phyloP scores from a whole-genome alignment of 2,329 filamentous ascomycete genomes.

The Cladosporium sp. region DNA sequence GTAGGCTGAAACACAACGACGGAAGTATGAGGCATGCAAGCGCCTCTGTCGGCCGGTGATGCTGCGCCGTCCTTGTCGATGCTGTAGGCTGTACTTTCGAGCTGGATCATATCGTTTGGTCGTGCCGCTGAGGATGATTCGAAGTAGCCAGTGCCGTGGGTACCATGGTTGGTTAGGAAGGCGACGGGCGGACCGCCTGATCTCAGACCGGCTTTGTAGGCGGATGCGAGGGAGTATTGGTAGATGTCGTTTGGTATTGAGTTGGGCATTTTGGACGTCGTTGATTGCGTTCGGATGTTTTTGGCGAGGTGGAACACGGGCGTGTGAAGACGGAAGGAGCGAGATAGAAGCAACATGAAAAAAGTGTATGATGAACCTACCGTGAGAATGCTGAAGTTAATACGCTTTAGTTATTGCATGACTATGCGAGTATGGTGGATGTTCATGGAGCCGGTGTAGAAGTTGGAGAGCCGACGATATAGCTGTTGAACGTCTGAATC shows the following conservation, averaged over 20 bases:
- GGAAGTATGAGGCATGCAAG: slow-evolving; percentile 37
- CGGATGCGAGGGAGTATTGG: slow-evolving; percentile 39
- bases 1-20: slow-evolving; percentile 38
- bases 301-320: neutral
- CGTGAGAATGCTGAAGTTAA: slow-evolving; percentile 6
- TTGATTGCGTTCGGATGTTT: neutral
- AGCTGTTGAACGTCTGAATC: slow-evolving; percentile 5
- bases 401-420: slow-evolving; percentile 13
- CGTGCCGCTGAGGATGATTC: slow-evolving; percentile 17
- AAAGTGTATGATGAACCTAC: slow-evolving; percentile 5
- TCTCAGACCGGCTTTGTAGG: slow-evolving; percentile 34
- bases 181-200: slow-evolving; percentile 31
- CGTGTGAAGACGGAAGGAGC: neutral
- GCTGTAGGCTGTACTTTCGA: slow-evolving; percentile 33
- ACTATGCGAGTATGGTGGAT: slow-evolving; percentile 8
- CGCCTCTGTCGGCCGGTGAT: slow-evolving; percentile 29
- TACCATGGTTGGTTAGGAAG: slow-evolving; percentile 39
- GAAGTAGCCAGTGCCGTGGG: slow-evolving; percentile 40
- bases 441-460: slow-evolving; percentile 1
- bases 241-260: slow-evolving; percentile 44
- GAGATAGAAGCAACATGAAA: neutral
- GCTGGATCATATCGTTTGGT: slow-evolving; percentile 31
- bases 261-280: slow-evolving; percentile 29
- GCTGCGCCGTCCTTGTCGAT: slow-evolving; percentile 31
- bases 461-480: slow-evolving; percentile 8